Evolutionary conservation across 768 basidiomycete species (phyloP).

Genomic region (Mycena chlorophos): DNA sequence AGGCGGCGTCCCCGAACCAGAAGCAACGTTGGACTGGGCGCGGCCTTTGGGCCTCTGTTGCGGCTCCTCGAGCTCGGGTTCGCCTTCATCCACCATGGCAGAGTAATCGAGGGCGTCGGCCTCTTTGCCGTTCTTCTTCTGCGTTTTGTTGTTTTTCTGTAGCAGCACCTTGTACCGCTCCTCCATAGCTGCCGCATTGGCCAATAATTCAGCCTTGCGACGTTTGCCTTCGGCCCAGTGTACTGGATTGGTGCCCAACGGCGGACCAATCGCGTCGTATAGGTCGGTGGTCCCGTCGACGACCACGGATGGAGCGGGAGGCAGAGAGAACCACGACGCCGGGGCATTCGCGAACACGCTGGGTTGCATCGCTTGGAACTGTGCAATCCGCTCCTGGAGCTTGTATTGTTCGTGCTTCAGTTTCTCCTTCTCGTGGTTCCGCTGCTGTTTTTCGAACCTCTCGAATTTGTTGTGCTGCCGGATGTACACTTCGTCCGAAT

Average conservation of each 20-base stretch:
- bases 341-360: constrained; percentile 66
- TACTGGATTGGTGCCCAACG: constrained; percentile 27
- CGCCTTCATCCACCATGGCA: constrained; percentile 25
- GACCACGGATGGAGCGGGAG: constrained; percentile 21
- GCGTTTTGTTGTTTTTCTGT: too few relatives aligned
- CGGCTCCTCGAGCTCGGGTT: constrained; percentile 32
- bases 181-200: constrained; percentile 63
- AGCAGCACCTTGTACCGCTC: constrained; percentile 75
- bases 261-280: constrained; percentile 39
- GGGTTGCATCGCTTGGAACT: constrained; percentile 72
- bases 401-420: constrained; percentile 91
- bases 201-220: constrained; percentile 71
- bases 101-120: too few relatives aligned
- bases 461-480: constrained; percentile 86
- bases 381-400: constrained; percentile 85
- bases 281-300: constrained; percentile 30
- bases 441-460: constrained; percentile 80
- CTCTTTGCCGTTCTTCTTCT: too few relatives aligned
- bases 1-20: constrained; percentile 32
- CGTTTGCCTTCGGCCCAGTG: constrained; percentile 66
- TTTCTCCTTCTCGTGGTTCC: constrained; percentile 88
- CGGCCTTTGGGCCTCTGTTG: constrained; percentile 7
- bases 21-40: background rate
- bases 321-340: constrained; percentile 52
- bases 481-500: constrained; percentile 78